Percentiles rank a stretch among this genome's conserved stretches.
Conservation (phyloP, 495 filamentous ascomycete genomes). For the Durotheca rogersii region DNA sequence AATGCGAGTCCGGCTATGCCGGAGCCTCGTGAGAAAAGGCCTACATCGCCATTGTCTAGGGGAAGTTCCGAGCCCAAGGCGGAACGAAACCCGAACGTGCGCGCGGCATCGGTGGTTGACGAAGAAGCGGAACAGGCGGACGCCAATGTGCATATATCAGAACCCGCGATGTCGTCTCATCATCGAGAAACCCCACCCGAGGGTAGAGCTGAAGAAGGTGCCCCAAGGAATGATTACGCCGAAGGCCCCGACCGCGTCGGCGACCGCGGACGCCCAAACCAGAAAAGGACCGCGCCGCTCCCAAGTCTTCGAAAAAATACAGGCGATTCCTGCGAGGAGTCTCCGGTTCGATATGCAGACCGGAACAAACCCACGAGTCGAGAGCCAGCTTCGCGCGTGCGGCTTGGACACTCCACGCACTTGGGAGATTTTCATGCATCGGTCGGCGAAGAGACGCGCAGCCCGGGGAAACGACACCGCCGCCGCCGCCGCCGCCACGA, state of each 20-base stretch:
- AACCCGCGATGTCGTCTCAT: too few species aligned
- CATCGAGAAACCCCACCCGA: too few species aligned
- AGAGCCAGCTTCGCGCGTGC: not conserved
- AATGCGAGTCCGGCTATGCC: not conserved
- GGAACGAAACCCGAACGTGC: too few species aligned
- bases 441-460: constrained; percentile 8
- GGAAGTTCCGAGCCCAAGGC: constrained; percentile 6
- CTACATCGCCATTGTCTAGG: constrained; percentile 1
- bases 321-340: too few species aligned
- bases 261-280: too few species aligned
- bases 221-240: too few species aligned
- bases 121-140: not conserved
- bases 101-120: not conserved
- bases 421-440: not conserved
- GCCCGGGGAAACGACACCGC: constrained; percentile 46
- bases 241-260: too few species aligned
- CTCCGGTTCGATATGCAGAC: not conserved
- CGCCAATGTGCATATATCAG: not conserved
- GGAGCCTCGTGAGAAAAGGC: not conserved
- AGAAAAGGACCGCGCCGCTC: too few species aligned
- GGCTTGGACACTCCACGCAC: not conserved
- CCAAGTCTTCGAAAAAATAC: too few species aligned
- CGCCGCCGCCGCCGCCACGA: constrained; percentile 62
- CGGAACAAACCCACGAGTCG: not conserved
- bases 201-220: too few species aligned